Evolutionary conservation across 192 early-diverging fungal species (phyloP), one percentile per base, ranked within the genome.

Genomic region (Entomortierella parvispora): DNA sequence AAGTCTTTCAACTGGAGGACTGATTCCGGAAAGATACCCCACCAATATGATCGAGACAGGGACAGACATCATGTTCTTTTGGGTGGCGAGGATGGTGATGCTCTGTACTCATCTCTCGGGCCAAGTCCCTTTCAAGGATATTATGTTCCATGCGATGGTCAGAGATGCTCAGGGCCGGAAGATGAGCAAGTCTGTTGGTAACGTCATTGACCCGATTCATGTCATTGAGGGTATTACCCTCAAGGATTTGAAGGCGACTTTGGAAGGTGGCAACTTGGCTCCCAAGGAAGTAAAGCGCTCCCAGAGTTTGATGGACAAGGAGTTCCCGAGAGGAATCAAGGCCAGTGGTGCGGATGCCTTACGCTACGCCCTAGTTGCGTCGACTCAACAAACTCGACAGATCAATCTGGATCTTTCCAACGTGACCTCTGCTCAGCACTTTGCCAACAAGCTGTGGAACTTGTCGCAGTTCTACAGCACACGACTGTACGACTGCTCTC

Each of bases 71-170:
- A 80, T 99, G 61, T 99, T 98, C 81, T 99, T 99, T 80, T 99
- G 97, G 96, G 93, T 99, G 15, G 94, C 95, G 9, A 86, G 96
- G 56, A 99, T 99, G 97, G 92, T 93, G 9, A 99, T 99, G 95
- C 81, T 99, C 48, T 91, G 94, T 57, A 91, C 90, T 31, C 88
- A 95, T 65, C 88, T 99, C 63, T 90, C 93, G 12, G 86, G 87
- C 3, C 62, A 91, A 29, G 87, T 91, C 10, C 95, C 96, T 0
- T 99, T 99, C 81, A 90, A 91, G 32, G 88, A 88, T 37, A 91
- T 98, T 14, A 90, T 94, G 80, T 90, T 97, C 63, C 97, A 99
- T 76, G 92, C 94, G 1, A 96, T 99, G 96, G 94, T 88, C 20
- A 79, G 93, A 14, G 94, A 96, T 77, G 88, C 90, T 22, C 91